Evolutionary conservation across 139 green algal genomes (phyloP), one percentile per base, ranked within the genome.

Genomic region (Chlorella sp.): DNA sequence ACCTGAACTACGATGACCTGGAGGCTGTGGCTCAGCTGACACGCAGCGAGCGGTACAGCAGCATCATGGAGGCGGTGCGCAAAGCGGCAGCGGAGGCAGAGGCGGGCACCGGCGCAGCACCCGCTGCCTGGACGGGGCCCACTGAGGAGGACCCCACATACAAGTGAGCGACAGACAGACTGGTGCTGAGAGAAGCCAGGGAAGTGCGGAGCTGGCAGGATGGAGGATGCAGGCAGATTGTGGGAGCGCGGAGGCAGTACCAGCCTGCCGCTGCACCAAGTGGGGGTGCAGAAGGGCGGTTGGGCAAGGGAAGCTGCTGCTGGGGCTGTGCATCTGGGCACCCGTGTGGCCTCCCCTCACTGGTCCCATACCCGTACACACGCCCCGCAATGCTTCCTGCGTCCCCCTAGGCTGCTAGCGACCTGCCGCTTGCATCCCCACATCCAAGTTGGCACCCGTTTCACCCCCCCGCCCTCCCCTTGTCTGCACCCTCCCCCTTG

Each of bases 81-180:
- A 80, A 75, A 28, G 93, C 93, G 0, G 34, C 95, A 40, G 91
- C 64, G 15, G 73, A 85, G 14, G 90, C 81, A 3, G 89, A 91
- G 37, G 68, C 19, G 22, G 40, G 16, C 57, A 15, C 42, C 28
- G 73, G 40, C n/a, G 40, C 69, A 24, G 61, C 73, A 39, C 77
- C 81, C 28, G 86, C 78, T 19, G 81, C 90, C 3, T 94, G 89
- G 91, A 76, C 91, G 26, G 93, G 89, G 19, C 73, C 90, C 19
- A 86, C 90, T 3, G 96, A 97, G 83, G 94, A 97, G 42, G 95
- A 97, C 85, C 96, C 96, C 48, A 96, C 95, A 0, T 98, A 98
- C 94, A 94, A 95, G 95, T 97, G 64, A 92, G 93, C 19, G 15
- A 15, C 0, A 5, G 42, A 0, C 0, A 19, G 15, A 9, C 7